Base-by-base conservation (phyloP, 2,329 filamentous ascomycete genomes). In the Penicillium italicum region DNA sequence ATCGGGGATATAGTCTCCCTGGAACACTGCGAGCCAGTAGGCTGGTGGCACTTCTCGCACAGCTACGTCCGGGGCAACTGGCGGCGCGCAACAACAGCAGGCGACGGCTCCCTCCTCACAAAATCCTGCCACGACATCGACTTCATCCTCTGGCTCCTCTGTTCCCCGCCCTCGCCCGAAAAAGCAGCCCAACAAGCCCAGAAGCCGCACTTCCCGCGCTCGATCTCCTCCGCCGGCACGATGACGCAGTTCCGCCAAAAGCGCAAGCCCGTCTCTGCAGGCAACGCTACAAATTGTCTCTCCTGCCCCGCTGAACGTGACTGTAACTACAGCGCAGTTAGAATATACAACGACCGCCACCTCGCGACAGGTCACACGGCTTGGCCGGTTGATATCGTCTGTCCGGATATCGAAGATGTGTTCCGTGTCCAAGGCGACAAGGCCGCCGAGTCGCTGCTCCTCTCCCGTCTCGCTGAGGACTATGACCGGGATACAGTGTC, bases 121-220 rank as follows among this genome's bases (percentile, higher is more conserved):
- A 99, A 97, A 75, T 95, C 90, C 56, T 97, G 94, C 65, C 94
- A 99, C 67, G 94, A 99, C 65, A 89, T 99, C 47, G 94, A 99
- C 69, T 85, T 97, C 55, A 76, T 97, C 5, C 79, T 97, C 16
- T 99, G 94, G 94, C 77, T 97, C 44, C 81, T 97, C 11, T 93
- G 87, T 68, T 90, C 89, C 0, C 89, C 90, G 0, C 72, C 81
- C 0, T 67, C 77, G 65, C 50, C 60, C 1, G 56, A 62, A 38
- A 52, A 36, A 2, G 57, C 58, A 4, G 31, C 73, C 1, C 72
- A 73, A 8, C 12, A 62, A 24, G 44, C 66, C 67, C 28, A 60
- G 71, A 6, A 72, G 14, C 82, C 88, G 0, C 92, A 97, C 71
- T 78, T 93, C 0, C 93, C 93, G 0, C 80, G 84, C 6, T 83